phyloP scores from a whole-genome alignment of 1,284 basidiomycete species.

The Erythrobasidium hasegawianum region DNA sequence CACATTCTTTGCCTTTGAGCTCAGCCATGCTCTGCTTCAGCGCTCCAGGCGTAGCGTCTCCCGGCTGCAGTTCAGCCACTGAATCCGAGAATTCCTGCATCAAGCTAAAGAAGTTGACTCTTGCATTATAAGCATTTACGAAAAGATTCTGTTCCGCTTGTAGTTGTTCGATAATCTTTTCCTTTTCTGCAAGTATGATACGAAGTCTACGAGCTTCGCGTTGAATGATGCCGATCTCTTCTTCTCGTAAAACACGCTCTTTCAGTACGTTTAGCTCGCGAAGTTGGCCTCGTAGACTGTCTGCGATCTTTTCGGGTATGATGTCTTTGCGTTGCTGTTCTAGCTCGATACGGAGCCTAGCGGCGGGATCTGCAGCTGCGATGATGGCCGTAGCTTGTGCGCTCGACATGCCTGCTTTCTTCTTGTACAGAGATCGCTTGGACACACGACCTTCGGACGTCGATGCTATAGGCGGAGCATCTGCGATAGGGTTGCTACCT shows the following conservation, averaged over 20 bases:
- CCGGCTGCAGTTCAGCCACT: constrained; percentile 12
- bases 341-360: constrained; percentile 16
- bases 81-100: constrained; percentile 36
- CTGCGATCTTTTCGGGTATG: constrained; percentile 3
- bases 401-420: constrained; percentile 18
- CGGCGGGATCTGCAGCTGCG: constrained; percentile 29
- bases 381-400: constrained; percentile 12
- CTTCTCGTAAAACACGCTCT: constrained; percentile 5
- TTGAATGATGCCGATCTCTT: constrained; percentile 6
- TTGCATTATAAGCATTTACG: constrained; percentile 38
- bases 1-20: constrained; percentile 26
- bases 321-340: constrained; percentile 16
- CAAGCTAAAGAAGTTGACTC: constrained; percentile 39
- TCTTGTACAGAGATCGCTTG: constrained; percentile 8
- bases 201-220: constrained; percentile 16
- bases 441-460: constrained; percentile 2
- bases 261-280: constrained; percentile 12
- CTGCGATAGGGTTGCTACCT: neutral
- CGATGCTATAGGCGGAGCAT: neutral
- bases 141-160: constrained; percentile 37
- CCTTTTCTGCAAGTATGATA: constrained; percentile 29
- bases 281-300: constrained; percentile 1
- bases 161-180: constrained; percentile 40
- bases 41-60: constrained; percentile 11
- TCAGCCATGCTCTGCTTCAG: constrained; percentile 37